These are phyloP conservation scores for Incumbomyces delicatus DNA, from an alignment of 2,329 filamentous ascomycete species.

Conservation along the genomic window DNA sequence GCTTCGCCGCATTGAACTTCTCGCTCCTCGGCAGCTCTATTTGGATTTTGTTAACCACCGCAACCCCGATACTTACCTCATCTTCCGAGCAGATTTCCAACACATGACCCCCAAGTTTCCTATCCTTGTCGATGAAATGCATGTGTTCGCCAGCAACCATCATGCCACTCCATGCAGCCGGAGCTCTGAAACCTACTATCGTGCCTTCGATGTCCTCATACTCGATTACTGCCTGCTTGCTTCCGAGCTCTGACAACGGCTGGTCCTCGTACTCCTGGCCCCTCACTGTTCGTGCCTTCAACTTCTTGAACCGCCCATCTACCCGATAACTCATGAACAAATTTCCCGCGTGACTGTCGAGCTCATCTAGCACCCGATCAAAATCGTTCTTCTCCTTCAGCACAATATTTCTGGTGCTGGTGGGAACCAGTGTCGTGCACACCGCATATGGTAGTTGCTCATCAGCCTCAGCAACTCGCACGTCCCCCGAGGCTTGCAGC, in stretches of 20 bases:
- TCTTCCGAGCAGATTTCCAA: constrained; percentile 27
- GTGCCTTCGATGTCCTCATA: constrained; percentile 30
- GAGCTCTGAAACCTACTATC: constrained; percentile 35
- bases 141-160: constrained; percentile 34
- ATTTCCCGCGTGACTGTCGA: constrained; percentile 19
- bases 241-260: constrained; percentile 26
- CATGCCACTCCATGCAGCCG: constrained; percentile 31
- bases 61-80: constrained; percentile 28
- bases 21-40: constrained; percentile 31
- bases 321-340: constrained; percentile 24
- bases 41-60: constrained; percentile 29
- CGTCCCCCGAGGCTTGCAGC: constrained; percentile 29
- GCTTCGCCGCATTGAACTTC: constrained; percentile 29
- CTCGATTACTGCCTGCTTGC: constrained; percentile 31
- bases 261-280: constrained; percentile 25
- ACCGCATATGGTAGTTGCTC: constrained; percentile 33
- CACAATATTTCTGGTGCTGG: constrained; percentile 15
- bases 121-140: constrained; percentile 31
- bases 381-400: constrained; percentile 19
- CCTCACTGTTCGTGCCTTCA: constrained; percentile 24
- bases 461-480: constrained; percentile 24
- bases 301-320: constrained; percentile 18
- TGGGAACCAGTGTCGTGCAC: constrained; percentile 24
- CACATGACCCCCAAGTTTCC: constrained; percentile 32
- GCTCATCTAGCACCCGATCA: constrained; percentile 16